Percentiles rank a stretch among this genome's conserved stretches.
phyloP scores from a whole-genome alignment of 805 yeast genomes.

The Pichia heedii region DNA sequence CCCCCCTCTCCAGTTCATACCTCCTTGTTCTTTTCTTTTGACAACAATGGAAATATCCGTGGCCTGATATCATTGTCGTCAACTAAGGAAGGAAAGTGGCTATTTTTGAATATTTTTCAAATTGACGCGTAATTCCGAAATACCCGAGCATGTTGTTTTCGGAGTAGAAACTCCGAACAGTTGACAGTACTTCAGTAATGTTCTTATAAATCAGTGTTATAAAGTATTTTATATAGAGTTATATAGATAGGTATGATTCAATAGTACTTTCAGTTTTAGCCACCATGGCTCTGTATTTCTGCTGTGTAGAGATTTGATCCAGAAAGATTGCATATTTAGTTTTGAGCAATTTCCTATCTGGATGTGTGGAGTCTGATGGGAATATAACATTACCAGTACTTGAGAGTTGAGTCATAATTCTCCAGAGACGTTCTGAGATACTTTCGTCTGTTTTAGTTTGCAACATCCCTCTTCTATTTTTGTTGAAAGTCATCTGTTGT shows the following conservation, averaged over 20 bases:
- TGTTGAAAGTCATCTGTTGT: conserved; percentile 21
- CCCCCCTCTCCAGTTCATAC: too few relatives aligned
- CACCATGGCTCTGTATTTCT: conserved; percentile 62
- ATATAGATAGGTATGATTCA: conserved; percentile 8
- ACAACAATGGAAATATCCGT: too few relatives aligned
- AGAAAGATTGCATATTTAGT: conserved; percentile 80
- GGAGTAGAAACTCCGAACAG: too few relatives aligned
- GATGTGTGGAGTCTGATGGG: conserved; percentile 49
- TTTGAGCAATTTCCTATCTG: conserved; percentile 62
- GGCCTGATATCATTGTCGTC: too few relatives aligned
- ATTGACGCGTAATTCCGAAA: too few relatives aligned
- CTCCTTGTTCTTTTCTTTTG: too few relatives aligned
- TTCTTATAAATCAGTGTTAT: too few relatives aligned
- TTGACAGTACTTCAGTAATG: too few relatives aligned
- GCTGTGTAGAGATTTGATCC: conserved; percentile 81
- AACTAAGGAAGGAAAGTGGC: too few relatives aligned
- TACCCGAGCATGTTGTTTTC: too few relatives aligned
- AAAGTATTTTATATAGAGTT: neutral
- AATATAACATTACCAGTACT: conserved; percentile 73
- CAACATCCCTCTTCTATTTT: conserved; percentile 10
- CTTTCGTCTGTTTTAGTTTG: conserved; percentile 32
- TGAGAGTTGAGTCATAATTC: conserved; percentile 73
- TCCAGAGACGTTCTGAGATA: conserved; percentile 53
- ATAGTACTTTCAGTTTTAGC: conserved; percentile 36
- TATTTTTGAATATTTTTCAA: too few relatives aligned